Conservation (phyloP, 2,329 filamentous ascomycete species). For the Pezicula neosporulosa region DNA sequence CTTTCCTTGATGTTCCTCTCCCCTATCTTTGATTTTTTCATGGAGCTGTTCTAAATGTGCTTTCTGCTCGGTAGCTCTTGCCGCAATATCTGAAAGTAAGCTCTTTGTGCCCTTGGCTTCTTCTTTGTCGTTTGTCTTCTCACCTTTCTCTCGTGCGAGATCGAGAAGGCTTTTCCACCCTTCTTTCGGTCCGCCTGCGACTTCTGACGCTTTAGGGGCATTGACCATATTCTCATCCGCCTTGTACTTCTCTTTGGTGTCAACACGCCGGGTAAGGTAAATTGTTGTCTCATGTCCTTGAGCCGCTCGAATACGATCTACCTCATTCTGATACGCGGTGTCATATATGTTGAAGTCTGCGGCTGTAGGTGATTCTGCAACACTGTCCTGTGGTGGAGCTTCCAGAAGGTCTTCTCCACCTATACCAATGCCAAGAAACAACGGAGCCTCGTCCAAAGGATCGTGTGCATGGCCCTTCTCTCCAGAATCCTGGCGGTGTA, state of each 20-base stretch:
- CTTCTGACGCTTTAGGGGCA: constrained; percentile 14
- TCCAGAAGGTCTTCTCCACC: constrained; percentile 46
- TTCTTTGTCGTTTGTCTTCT: constrained; percentile 6
- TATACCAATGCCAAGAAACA: constrained; percentile 75
- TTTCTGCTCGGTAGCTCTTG: constrained; percentile 18
- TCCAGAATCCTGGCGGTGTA: constrained; percentile 25
- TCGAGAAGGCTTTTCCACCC: constrained; percentile 27
- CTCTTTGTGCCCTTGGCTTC: constrained; percentile 5
- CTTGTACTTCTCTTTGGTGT: constrained; percentile 31
- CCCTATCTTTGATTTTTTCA: background rate
- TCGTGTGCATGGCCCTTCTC: constrained; percentile 63
- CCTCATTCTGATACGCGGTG: constrained; percentile 78
- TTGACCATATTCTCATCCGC: constrained; percentile 25
- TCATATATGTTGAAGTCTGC: constrained; percentile 89
- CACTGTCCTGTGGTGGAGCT: constrained; percentile 39
- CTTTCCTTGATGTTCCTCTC: constrained; percentile 4
- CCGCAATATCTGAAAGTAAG: constrained; percentile 21
- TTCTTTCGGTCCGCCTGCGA: constrained; percentile 15
- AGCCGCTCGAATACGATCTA: constrained; percentile 62
- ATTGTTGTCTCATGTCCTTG: constrained; percentile 49
- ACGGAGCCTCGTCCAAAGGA: constrained; percentile 55
- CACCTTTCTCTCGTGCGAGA: constrained; percentile 19
- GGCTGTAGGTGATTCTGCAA: constrained; percentile 81
- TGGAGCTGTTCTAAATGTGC: background rate
- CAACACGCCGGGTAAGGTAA: constrained; percentile 51